Conservation (phyloP, 345 rosid genomes). For the Barbarea vulgaris region DNA sequence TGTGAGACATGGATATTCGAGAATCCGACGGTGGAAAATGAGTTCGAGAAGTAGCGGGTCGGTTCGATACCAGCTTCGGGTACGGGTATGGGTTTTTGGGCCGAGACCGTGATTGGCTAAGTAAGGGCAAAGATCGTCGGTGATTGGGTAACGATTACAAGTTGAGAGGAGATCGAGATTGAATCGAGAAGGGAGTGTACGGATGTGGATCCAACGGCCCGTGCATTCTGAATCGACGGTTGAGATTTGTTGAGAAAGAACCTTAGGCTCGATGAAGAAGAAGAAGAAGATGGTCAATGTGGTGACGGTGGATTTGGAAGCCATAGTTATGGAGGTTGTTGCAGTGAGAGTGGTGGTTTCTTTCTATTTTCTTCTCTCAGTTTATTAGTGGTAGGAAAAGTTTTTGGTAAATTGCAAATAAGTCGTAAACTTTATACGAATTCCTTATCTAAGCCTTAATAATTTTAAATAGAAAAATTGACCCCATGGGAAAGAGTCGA, state of each 20-base stretch:
- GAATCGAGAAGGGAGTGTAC: conserved; percentile 73
- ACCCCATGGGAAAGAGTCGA: neutral
- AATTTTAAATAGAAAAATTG: fast-evolving
- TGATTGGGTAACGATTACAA: conserved; percentile 68
- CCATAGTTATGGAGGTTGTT: conserved; percentile 41
- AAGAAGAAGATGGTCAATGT: conserved; percentile 22
- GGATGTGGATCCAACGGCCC: conserved; percentile 87
- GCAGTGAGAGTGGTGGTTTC: conserved; percentile 28
- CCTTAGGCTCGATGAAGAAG: conserved; percentile 17
- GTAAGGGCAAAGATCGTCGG: conserved; percentile 69
- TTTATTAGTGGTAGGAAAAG: neutral
- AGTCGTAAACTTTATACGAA: neutral
- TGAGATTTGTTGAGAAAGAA: conserved; percentile 40
- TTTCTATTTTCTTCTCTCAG: neutral
- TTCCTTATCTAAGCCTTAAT: neutral
- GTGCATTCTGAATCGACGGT: conserved; percentile 51
- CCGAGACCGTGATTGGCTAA: conserved; percentile 90
- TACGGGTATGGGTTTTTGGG: conserved; percentile 72
- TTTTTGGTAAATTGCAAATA: neutral
- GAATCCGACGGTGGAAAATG: conserved; percentile 77
- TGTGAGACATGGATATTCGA: conserved; percentile 85
- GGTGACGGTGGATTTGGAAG: conserved; percentile 34
- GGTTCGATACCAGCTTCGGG: conserved; percentile 88
- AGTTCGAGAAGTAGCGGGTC: conserved; percentile 80
- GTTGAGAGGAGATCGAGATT: conserved; percentile 82